Conservation (phyloP, 352 stramenopile genomes). For the Aphanomyces cochlioides region DNA sequence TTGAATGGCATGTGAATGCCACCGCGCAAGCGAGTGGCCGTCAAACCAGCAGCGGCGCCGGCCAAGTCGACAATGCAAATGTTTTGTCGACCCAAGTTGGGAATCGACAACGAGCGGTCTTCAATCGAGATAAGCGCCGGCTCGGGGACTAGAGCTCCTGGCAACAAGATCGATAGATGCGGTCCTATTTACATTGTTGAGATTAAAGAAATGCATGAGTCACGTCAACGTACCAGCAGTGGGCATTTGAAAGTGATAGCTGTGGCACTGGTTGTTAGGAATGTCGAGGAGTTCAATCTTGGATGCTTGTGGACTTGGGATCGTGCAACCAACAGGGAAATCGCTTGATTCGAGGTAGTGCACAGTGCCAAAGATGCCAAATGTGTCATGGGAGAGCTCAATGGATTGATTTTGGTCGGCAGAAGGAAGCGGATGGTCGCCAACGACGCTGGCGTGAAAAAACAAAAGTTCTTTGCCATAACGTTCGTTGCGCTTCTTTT, state of each 20-base stretch:
- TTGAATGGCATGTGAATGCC: slow-evolving; percentile 29
- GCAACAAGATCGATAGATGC: slow-evolving; percentile 59
- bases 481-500: slow-evolving; percentile 80
- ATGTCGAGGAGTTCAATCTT: slow-evolving; percentile 69
- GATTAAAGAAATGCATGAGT: not conserved
- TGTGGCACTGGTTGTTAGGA: slow-evolving; percentile 84
- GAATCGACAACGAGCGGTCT: slow-evolving; percentile 67
- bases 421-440: slow-evolving; percentile 36
- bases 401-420: slow-evolving; percentile 32
- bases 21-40: slow-evolving; percentile 44
- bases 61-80: slow-evolving; percentile 84
- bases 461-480: slow-evolving; percentile 83
- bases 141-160: slow-evolving; percentile 42
- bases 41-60: slow-evolving; percentile 44
- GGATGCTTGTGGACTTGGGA: slow-evolving; percentile 73
- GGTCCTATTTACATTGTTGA: slow-evolving; percentile 33
- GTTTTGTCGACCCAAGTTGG: slow-evolving; percentile 77
- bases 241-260: slow-evolving; percentile 71
- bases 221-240: slow-evolving; percentile 9
- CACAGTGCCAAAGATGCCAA: slow-evolving; percentile 47
- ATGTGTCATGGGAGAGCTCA: slow-evolving; percentile 25
- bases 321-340: slow-evolving; percentile 67
- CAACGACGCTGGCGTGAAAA: slow-evolving; percentile 59
- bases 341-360: slow-evolving; percentile 67
- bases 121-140: slow-evolving; percentile 51